Base-by-base conservation (phyloP, 176 grass and related monocot species). In the Oropetium thomaeum region DNA sequence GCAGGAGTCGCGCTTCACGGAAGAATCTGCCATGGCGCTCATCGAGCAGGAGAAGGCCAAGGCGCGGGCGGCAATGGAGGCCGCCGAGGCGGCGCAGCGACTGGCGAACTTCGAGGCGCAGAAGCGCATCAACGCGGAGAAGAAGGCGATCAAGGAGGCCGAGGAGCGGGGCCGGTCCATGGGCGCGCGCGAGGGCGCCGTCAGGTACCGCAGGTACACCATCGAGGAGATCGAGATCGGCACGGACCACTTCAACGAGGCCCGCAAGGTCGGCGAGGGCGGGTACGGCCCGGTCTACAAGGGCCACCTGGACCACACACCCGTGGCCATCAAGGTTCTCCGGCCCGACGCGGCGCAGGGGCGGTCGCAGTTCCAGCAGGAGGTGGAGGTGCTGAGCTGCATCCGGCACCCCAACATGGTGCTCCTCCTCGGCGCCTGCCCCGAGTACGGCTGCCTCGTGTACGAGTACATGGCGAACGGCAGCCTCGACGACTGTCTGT, bases 321-420 rank as follows among this genome's bases (percentile, higher is more conserved):
- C 68, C 0, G 95, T 98, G 0, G 95, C 95, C 70, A 93, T 98
- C 71, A 98, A 98, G 83, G 90, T 92, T 57, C 87, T 98, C 33
- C 91, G 91, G 0, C 95, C 95, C 0, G 95, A 94, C 80, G 91
- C 95, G 12, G 86, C 89, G 44, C 95, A 98, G 73, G 89, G 95
- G 4, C 69, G 84, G 71, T 85, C 91, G 10, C 95, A 98, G 81
- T 98, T 98, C 83, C 89, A 98, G 52, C 95, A 92, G 81, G 95
- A 98, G 78, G 88, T 97, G 62, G 93, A 93, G 73, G 88, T 97
- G 71, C 88, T 97, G 2, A 93, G 93, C 80, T 91, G 90, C 83
- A 97, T 97, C 67, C 81, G 93, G 22, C 93, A 97, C 77, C 93
- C 93, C 2, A 86, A 97, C 73, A 97, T 97, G 93, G 93, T 97